Percentiles rank a stretch among this genome's conserved stretches.
Evolutionary conservation across 805 yeast genomes (phyloP).

Genomic region (Cyberlindnera maritima): DNA sequence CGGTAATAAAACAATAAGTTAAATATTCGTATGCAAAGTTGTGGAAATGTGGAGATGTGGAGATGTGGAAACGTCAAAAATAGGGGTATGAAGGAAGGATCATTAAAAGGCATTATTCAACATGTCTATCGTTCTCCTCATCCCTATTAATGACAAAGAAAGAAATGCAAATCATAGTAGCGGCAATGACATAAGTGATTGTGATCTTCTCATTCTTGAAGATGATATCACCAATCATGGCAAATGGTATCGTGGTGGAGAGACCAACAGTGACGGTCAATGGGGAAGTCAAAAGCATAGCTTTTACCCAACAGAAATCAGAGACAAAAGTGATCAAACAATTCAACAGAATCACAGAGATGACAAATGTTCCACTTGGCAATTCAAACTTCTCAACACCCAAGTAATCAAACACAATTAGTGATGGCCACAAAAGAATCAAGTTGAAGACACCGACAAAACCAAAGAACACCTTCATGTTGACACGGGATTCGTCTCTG

Average conservation of each 20-base stretch:
- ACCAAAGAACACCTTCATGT: conserved; percentile 89
- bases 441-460: conserved; percentile 87
- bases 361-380: conserved; percentile 55
- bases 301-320: conserved; percentile 95
- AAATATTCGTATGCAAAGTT: background rate
- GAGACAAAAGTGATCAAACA: conserved; percentile 78
- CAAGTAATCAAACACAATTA: conserved; percentile 58
- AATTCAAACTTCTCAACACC: conserved; percentile 71
- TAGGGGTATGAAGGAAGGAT: background rate
- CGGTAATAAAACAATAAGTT: background rate
- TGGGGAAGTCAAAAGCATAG: conserved; percentile 91
- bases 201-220: conserved; percentile 64
- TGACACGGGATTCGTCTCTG: conserved; percentile 67
- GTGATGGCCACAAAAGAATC: conserved; percentile 76
- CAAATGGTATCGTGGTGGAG: conserved; percentile 89
- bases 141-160: conserved; percentile 81
- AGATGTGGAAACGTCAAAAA: background rate
- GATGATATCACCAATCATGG: conserved; percentile 86
- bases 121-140: conserved; percentile 57
- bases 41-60: too few species aligned
- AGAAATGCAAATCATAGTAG: conserved; percentile 73
- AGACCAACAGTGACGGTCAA: conserved; percentile 94
- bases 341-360: conserved; percentile 57
- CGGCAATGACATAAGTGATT: conserved; percentile 71
- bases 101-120: conserved; percentile 11